Conservation (phyloP, 352 stramenopile species). For the Phytophthora melonis region DNA sequence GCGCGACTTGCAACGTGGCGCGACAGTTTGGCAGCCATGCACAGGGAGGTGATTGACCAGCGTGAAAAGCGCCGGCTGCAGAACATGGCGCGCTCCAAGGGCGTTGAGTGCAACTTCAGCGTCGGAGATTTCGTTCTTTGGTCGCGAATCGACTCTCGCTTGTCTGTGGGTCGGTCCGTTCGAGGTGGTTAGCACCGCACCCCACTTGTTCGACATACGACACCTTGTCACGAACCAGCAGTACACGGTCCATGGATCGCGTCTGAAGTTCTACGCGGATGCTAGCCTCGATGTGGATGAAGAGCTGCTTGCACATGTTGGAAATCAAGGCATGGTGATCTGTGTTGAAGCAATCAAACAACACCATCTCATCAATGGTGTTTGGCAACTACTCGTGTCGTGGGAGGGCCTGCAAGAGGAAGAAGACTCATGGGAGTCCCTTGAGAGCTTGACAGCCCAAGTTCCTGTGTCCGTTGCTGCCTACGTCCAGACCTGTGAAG, state of each 20-base stretch:
- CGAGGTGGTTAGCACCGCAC: not conserved
- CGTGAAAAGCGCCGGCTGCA: not conserved
- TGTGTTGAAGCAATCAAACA: not conserved
- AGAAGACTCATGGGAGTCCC: not conserved
- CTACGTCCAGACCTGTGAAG: no score
- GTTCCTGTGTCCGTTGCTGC: no score
- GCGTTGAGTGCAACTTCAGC: not conserved
- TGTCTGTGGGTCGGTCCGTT: not conserved
- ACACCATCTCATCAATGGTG: not conserved
- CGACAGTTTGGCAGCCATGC: not conserved
- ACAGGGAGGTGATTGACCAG: not conserved
- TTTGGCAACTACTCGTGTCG: not conserved
- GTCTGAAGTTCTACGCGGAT: not conserved
- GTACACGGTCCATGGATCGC: not conserved
- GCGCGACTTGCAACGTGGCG: not conserved
- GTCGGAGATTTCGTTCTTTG: not conserved
- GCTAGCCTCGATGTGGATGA: not conserved
- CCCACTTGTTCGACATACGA: not conserved
- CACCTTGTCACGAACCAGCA: not conserved
- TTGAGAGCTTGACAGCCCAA: not conserved
- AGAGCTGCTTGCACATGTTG: not conserved
- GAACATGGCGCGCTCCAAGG: not conserved
- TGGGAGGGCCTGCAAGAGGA: not conserved
- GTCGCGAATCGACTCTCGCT: not conserved
- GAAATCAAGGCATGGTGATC: not conserved